Conservation (phyloP, 768 basidiomycete species). For the Ramaria sp. region DNA sequence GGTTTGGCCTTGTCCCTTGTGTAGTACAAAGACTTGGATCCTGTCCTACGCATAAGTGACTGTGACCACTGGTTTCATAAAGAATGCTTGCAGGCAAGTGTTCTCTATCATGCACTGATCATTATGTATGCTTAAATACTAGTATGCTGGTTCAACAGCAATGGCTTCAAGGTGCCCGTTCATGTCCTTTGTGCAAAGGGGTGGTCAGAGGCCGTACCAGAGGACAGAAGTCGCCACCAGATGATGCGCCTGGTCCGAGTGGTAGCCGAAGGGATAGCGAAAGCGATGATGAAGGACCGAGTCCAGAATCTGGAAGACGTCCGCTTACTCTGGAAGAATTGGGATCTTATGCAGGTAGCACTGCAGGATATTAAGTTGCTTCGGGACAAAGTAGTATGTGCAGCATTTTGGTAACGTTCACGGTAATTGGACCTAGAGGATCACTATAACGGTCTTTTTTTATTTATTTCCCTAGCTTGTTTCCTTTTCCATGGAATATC, state of each 20-base stretch:
- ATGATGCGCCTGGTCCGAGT: background rate
- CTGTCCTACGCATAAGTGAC: constrained; percentile 51
- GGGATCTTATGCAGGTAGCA: constrained; percentile 4
- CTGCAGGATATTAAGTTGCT: background rate
- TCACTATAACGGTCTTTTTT: too few species aligned
- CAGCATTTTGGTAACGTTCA: background rate
- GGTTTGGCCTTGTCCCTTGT: constrained; percentile 1
- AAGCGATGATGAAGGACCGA: constrained; percentile 9
- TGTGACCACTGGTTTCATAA: constrained; percentile 79
- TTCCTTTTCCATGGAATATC: too few species aligned
- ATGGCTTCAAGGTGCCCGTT: constrained; percentile 70
- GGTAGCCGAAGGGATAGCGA: constrained; percentile 10
- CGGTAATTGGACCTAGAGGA: background rate
- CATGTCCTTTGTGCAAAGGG: constrained; percentile 68
- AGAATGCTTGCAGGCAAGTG: constrained; percentile 58
- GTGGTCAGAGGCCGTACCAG: constrained; percentile 23
- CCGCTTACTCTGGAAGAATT: background rate
- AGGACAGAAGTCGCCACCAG: constrained; percentile 2
- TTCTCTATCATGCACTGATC: background rate
- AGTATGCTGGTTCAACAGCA: constrained; percentile 37
- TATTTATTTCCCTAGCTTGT: too few species aligned
- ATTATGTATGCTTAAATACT: constrained; percentile 1
- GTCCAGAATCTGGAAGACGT: background rate
- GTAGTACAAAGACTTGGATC: constrained; percentile 55
- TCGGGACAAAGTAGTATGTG: background rate